Evolutionary conservation across 805 yeast genomes (phyloP).

Genomic region (Starmera pachycereana): DNA sequence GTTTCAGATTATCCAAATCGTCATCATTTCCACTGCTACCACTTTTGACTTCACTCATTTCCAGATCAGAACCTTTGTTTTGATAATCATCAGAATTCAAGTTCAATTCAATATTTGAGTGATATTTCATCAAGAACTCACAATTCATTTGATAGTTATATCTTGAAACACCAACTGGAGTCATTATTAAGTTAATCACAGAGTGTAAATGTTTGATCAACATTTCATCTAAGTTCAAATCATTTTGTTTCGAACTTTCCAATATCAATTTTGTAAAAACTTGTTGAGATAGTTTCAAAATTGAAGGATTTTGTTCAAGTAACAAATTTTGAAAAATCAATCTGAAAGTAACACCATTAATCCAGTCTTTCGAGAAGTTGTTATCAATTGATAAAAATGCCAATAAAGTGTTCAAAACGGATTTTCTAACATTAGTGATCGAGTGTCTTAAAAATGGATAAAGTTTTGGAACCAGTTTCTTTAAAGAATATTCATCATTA

Average conservation of each 20-base stretch:
- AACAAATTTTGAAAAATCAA: slow-evolving; percentile 78
- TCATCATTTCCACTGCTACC: slow-evolving; percentile 9
- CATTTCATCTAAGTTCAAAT: slow-evolving; percentile 37
- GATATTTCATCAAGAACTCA: slow-evolving; percentile 53
- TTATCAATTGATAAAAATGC: slow-evolving; percentile 62
- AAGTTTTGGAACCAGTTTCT: slow-evolving; percentile 74
- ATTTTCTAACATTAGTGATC: slow-evolving; percentile 79
- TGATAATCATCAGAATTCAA: slow-evolving; percentile 1
- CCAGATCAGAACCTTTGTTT: background rate
- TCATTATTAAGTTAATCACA: slow-evolving; percentile 60
- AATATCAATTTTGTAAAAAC: slow-evolving; percentile 49
- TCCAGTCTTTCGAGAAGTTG: slow-evolving; percentile 54
- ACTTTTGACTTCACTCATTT: slow-evolving; percentile 11
- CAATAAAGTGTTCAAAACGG: slow-evolving; percentile 70
- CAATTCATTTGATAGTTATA: slow-evolving; percentile 79
- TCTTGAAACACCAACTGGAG: slow-evolving; percentile 92
- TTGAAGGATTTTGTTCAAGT: slow-evolving; percentile 78
- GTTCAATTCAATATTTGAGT: slow-evolving; percentile 44
- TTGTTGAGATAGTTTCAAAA: slow-evolving; percentile 48
- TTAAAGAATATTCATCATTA: slow-evolving; percentile 50
- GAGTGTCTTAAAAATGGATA: slow-evolving; percentile 93
- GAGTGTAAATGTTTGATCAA: slow-evolving; percentile 51
- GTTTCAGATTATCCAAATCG: slow-evolving; percentile 10
- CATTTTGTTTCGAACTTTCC: slow-evolving; percentile 28
- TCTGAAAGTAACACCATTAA: slow-evolving; percentile 62